A percentile compares a stretch with the other conserved stretches of the same genome.
phyloP scores from a whole-genome alignment of 257 asterid genomes.

The Gynochthodes officinalis region DNA sequence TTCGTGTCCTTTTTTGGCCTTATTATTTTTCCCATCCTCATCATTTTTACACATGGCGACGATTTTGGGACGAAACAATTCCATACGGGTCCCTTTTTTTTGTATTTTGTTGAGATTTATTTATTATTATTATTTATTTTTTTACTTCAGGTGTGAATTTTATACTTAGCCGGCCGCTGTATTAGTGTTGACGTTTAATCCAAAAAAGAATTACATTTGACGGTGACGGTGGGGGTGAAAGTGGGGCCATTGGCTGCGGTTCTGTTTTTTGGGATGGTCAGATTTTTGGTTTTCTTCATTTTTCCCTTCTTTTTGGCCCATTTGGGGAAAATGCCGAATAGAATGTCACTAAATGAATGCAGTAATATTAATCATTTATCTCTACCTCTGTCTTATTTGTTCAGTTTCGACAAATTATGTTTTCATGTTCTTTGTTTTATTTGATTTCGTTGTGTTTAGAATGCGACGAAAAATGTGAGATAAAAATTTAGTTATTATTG shows the following conservation, averaged over 20 bases:
- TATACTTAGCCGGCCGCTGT: constrained; percentile 14
- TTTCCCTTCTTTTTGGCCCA: no score
- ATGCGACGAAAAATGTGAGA: no score
- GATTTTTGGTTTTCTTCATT: background rate
- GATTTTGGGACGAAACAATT: background rate
- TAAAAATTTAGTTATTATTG: no score
- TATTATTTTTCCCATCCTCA: background rate
- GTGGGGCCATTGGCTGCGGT: background rate
- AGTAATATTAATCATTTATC: no score
- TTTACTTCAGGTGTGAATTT: background rate
- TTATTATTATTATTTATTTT: background rate
- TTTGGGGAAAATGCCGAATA: no score
- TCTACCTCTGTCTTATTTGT: no score
- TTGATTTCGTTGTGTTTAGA: no score
- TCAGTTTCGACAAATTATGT: no score
- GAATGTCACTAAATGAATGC: no score
- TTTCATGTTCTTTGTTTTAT: no score
- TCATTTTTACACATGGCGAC: constrained; percentile 29
- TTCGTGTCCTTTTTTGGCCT: constrained; percentile 28
- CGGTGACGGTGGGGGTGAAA: background rate
- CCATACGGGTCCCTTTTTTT: background rate
- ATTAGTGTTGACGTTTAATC: background rate
- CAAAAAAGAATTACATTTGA: constrained; percentile 7
- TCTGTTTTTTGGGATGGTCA: background rate
- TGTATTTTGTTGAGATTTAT: background rate